Evolutionary conservation across 2,329 filamentous ascomycete genomes (phyloP), one percentile per base, ranked within the genome.

Genomic region (Onygena corvina): DNA sequence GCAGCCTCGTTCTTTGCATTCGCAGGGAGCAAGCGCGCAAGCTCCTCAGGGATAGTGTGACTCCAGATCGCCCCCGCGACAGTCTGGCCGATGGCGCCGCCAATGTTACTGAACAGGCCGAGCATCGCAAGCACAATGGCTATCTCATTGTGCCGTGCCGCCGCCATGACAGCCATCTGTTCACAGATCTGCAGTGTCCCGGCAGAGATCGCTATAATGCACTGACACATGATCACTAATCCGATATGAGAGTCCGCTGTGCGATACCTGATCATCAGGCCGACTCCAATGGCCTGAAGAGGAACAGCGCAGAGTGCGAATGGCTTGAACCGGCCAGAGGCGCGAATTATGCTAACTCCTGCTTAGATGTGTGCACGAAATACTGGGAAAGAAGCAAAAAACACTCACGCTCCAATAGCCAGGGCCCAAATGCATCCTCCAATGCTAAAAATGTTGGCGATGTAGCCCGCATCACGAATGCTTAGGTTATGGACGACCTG

Each of bases 161-260:
- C 69, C 1, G 73, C 69, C 59, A 79, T 73, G 29, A 79, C 69
- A 6, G 76, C 73, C 45, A 80, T 70, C 56, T 80, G 72, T 56
- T 74, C 65, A 53, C 68, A 67, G 54, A 76, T 67, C 30, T 76
- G 68, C 11, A 77, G 65, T 27, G 71, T 71, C 51, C 70, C 70
- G 11, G 73, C 73, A 14, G 67, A 67, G 51, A 75, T 61, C 18
- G 73, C 72, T 50, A 76, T 70, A 55, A 76, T 66, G 52, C 76
- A 67, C 56, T 76, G 73, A 51, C 69, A 72, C 66, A 75, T 69
- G 61, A 76, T 59, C 21, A 78, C 62, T 54, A 71, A 73, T 11
- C 71, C 72, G 30, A 77, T 65, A 8, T 44, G 30, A 31, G 61
- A 61, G 36, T 67, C 61, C 2, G 72, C 68, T 44, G 68, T 62